Base-by-base conservation (phyloP, 495 filamentous ascomycete genomes). In the Daldinia bambusicola region DNA sequence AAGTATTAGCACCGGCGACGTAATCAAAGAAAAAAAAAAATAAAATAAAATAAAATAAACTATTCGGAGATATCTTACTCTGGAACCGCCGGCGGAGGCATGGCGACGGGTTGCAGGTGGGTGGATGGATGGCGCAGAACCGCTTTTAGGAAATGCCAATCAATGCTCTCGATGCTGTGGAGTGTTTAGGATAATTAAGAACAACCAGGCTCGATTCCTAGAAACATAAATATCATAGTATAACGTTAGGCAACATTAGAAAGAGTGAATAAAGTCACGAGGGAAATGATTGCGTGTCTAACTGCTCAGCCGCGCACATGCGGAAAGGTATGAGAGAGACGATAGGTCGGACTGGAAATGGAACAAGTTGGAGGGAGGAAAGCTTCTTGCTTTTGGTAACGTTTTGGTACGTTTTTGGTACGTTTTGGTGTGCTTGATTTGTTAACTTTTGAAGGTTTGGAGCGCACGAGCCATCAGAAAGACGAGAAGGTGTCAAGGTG, bases 11-110 rank as follows among this genome's bases (percentile, higher is more conserved):
- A 58, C 52, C 32, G 50, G 32, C 5, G 31, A 53, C 12, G 43
- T 16, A 22, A 48, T 48, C 10, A 16, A 10, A 22, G 20, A 48
- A 43, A 4, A 43, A 43, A 16, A n/a, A 22, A 1, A 20, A 8
- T 26, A 26, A 3, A 26, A 26, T 1, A 48, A 48, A 43, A 4
- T 16, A 43, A 16, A n/a, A 22, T 0, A 20, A 8, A 20, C 6
- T 18, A 8, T 22, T 48, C 5, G 13, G 26, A 53, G 6, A 7
- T 30, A 13, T 86, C 91, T 75, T 86, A 96, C 93, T 95, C 93
- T 76, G 93, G 93, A 61, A 96, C 92, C 81, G 92, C 91, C 80
- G 93, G 93, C 83, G 89, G 88, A 82, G 95, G 90, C 93, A 96
- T 96, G 75, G 84, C 84, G 83, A 78, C 63, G 69, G 26, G 66